A percentile compares a stretch with the other conserved stretches of the same genome.
phyloP scores from a whole-genome alignment of 2,329 filamentous ascomycete genomes.

The Colletotrichum agaves region DNA sequence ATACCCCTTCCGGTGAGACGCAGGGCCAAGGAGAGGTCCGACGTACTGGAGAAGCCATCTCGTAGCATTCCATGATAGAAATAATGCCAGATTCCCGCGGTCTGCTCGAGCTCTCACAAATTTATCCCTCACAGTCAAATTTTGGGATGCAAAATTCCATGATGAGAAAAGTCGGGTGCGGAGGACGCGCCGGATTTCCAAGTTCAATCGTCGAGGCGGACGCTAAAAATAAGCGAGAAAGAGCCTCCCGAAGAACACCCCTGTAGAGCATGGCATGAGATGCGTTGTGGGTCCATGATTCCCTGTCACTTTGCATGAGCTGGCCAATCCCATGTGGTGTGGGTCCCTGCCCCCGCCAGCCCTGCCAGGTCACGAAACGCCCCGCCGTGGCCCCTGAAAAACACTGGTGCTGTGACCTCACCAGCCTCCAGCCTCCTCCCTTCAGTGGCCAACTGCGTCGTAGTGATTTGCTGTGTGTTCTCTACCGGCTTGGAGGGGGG shows the following conservation, averaged over 20 bases:
- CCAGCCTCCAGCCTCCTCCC: conserved; percentile 8
- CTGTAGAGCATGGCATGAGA: conserved; percentile 38
- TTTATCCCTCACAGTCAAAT: no score
- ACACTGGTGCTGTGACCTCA: conserved; percentile 30
- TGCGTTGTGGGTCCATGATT: conserved; percentile 25
- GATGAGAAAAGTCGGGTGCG: conserved; percentile 41
- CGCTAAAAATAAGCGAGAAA: conserved; percentile 41
- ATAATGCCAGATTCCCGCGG: background rate
- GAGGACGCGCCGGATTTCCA: conserved; percentile 25
- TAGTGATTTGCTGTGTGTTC: background rate
- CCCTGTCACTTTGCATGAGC: conserved; percentile 12
- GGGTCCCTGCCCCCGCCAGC: conserved; percentile 35
- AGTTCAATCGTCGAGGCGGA: conserved; percentile 34
- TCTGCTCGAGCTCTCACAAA: background rate
- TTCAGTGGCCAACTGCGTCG: background rate
- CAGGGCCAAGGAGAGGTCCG: no score
- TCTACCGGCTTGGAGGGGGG: background rate
- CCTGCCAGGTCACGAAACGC: conserved; percentile 34
- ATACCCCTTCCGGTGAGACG: background rate
- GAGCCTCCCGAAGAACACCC: conserved; percentile 39
- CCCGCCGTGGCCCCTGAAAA: conserved; percentile 33
- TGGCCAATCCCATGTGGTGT: conserved; percentile 9
- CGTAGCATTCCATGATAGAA: conserved; percentile 5
- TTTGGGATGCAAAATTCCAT: no score
- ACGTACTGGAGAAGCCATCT: background rate